Conservation (phyloP, 129 eudicot species). For the Heracleum sosnowskyi region DNA sequence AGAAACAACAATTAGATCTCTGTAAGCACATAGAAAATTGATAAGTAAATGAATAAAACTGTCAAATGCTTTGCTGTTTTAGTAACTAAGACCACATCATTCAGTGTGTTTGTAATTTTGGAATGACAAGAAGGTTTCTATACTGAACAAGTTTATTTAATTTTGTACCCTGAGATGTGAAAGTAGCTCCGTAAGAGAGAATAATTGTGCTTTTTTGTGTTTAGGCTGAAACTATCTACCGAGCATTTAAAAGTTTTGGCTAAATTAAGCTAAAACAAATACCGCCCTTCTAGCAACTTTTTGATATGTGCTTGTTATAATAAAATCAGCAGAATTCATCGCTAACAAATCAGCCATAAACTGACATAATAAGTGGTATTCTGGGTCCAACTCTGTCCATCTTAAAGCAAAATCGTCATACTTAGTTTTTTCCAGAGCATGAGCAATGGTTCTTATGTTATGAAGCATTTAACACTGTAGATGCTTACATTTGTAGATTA, state of each 20-base stretch:
- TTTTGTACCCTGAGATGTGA: neutral
- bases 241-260: neutral
- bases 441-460: constrained; percentile 74
- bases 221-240: neutral
- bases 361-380: constrained; percentile 82
- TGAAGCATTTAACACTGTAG: neutral
- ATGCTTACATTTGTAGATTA: neutral
- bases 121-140: neutral
- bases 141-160: neutral
- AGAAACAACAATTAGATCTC: neutral
- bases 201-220: neutral
- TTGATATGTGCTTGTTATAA: constrained; percentile 80
- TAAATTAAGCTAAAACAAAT: neutral
- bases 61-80: neutral
- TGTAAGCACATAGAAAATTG: neutral
- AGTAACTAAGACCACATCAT: neutral
- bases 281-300: constrained; percentile 90
- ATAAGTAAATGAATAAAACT: neutral
- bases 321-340: constrained; percentile 80
- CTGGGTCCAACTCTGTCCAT: constrained; percentile 68
- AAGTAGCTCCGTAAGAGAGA: neutral
- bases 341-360: constrained; percentile 74
- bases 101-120: neutral
- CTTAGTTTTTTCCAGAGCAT: constrained; percentile 81
- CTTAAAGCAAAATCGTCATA: constrained; percentile 74